Percentiles rank a stretch among this genome's conserved stretches.
Conservation (phyloP, 805 yeast species). For the Zygoascus bituminiphila region DNA sequence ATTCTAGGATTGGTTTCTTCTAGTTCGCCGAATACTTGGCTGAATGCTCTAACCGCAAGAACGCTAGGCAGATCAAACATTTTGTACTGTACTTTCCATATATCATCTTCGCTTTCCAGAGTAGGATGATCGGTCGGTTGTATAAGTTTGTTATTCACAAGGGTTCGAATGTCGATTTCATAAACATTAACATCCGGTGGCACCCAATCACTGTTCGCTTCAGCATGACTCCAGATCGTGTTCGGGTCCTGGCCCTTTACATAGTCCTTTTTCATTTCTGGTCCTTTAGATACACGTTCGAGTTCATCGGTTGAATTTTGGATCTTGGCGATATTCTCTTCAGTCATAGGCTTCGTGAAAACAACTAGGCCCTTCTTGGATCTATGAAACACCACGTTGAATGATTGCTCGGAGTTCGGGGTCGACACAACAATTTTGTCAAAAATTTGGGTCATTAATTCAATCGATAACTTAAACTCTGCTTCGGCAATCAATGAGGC, state of each 20-base stretch:
- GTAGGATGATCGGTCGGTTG: conserved; percentile 23
- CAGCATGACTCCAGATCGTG: conserved; percentile 14
- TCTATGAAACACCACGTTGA: conserved; percentile 20
- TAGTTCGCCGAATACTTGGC: neutral
- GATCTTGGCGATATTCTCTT: conserved; percentile 17
- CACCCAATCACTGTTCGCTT: conserved; percentile 3
- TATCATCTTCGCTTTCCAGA: conserved; percentile 16
- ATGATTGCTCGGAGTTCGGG: conserved; percentile 29
- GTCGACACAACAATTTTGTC: conserved; percentile 30
- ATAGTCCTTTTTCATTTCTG: neutral
- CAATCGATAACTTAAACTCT: conserved; percentile 57
- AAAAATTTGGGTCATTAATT: conserved; percentile 42
- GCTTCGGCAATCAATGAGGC: conserved; percentile 51
- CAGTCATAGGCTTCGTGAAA: conserved; percentile 25
- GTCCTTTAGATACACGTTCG: neutral
- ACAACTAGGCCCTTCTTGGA: conserved; percentile 21
- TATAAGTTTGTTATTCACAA: conserved; percentile 18
- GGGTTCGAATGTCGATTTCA: conserved; percentile 14
- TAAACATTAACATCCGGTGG: conserved; percentile 21
- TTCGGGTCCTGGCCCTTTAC: conserved; percentile 11
- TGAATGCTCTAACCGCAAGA: conserved; percentile 10
- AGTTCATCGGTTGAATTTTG: conserved; percentile 13
- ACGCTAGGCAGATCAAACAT: conserved; percentile 22
- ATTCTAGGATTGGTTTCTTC: neutral
- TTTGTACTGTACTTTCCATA: conserved; percentile 31